Base-by-base conservation (phyloP, 345 rosid genomes). In the Eucalyptus caleyi region DNA sequence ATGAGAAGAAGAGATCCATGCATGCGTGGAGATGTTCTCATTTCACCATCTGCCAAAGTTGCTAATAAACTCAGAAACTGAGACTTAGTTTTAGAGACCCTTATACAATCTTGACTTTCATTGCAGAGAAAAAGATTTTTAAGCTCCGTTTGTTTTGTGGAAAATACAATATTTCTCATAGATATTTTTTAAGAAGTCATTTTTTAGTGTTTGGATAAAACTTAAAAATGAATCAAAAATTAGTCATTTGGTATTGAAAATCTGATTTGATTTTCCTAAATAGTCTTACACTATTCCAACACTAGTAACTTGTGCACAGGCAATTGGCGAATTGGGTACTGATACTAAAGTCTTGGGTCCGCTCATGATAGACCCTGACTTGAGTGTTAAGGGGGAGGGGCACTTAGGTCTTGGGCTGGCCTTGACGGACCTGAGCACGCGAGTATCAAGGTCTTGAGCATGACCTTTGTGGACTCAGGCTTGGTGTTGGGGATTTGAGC, bases 81-180 rank as follows among this genome's bases (percentile, higher is more conserved):
- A 77, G 83, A 21, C 83, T 77, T 77, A 40, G 42, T 77, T 77
- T 21, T 37, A 77, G 44, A 72, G 44, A 72, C 82, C 45, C 44
- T 34, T 37, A 37, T 15, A 77, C 15, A 40, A 77, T 77, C 47
- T 21, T 44, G 4, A 23, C 83, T 37, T 23, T 40, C 47, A 40
- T 65, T 15, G 77, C 77, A n/a, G 16, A 65, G 37, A 65, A n/a
- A 65, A n/a, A 30, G 19, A 65, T 65, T n/a, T 56, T 56, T 56
- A 56, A 10, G 62, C 30, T 24, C 27, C 3, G 14, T 23, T 56
- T 56, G 3, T 24, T 56, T 56, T 1, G 6, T 24, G 30, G 5
- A 56, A 24, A 24, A 9, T 56, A 24, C 1, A 0, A 56, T 24
- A 23, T 56, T 9, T 56, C 1, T 24, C 0, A 10, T 23, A 56